Percentiles rank a stretch among this genome's conserved stretches.
These are phyloP conservation scores for Fusarium sp. DNA, from an alignment of 2,329 filamentous ascomycete genomes.

Conservation along the genomic window DNA sequence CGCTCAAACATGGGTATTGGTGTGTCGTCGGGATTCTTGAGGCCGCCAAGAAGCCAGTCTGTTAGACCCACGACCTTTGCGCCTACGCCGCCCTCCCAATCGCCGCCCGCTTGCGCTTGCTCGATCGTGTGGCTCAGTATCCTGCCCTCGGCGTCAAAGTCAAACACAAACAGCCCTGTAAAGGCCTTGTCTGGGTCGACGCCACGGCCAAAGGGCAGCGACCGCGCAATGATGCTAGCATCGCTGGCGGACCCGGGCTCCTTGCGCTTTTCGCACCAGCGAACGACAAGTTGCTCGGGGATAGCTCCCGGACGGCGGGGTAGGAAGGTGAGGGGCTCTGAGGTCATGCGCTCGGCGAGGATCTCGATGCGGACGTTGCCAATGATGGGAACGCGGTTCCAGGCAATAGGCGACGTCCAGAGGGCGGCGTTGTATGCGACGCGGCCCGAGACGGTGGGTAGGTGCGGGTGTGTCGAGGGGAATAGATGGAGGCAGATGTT, in stretches of 20 bases:
- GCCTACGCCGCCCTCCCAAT: constrained; percentile 84
- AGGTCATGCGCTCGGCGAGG: constrained; percentile 87
- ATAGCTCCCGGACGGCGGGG: constrained; percentile 64
- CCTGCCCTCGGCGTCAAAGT: constrained; percentile 89
- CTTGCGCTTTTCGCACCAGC: constrained; percentile 74
- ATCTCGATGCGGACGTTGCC: constrained; percentile 92
- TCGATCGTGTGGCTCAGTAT: constrained; percentile 93
- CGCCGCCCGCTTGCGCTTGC: constrained; percentile 84
- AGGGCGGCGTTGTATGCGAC: constrained; percentile 93
- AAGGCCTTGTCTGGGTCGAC: constrained; percentile 79
- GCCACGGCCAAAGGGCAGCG: constrained; percentile 48
- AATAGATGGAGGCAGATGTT: constrained; percentile 79
- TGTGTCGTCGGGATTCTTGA: constrained; percentile 54
- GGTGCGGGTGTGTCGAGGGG: constrained; percentile 83
- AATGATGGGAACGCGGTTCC: constrained; percentile 91
- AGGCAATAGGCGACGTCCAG: constrained; percentile 96
- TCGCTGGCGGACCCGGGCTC: constrained; percentile 12
- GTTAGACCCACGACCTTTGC: constrained; percentile 90
- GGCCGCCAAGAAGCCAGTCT: constrained; percentile 91
- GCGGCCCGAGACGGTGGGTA: constrained; percentile 90
- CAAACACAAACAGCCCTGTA: constrained; percentile 92
- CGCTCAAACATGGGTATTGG: constrained; percentile 53
- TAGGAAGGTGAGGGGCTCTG: constrained; percentile 62
- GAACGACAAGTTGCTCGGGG: constrained; percentile 87
- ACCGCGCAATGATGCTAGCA: constrained; percentile 59